Base-by-base conservation (phyloP, 345 rosid species). In the Viola odorata region DNA sequence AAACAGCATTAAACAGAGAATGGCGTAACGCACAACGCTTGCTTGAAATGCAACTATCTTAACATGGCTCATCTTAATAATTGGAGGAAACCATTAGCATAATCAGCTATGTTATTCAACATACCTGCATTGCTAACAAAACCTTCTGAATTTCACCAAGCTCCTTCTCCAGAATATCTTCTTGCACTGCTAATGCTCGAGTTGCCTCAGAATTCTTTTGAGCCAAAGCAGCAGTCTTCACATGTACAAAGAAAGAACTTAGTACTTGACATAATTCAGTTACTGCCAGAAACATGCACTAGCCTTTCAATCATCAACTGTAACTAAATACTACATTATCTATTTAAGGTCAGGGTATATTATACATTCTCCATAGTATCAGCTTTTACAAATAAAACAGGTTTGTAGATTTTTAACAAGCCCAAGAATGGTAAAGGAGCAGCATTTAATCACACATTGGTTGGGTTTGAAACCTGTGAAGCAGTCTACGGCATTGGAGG, bases 41-140 rank as follows among this genome's bases (percentile, higher is more conserved):
- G 13, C 5, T 47, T 6, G n/a, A 11, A 47, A 12, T 7, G 50
- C 10, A 12, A 47, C 7, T 44, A 47, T 1, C 50, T n/a, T 9
- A 3, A 6, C 11, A 9, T 11, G n/a, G 5, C 50, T 47, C 50
- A 47, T 47, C 12, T 4, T 47, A 47, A 9, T 17, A 53, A 36
- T 6, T 10, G 47, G 14, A 66, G 41, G 32, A 59, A 57, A 41
- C 37, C 62, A 62, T 45, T 50, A 37, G 52, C 51, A 45, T 60
- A 32, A 64, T 42, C 38, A 41, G 52, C 14, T 51, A 53, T 49
- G 50, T n/a, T 12, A 38, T 6, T 53, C 49, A 64, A 53, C 15
- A 44, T 64, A 88, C 99, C 95, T 88, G 99, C 97, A 94, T 90
- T 76, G 96, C 97, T 67, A 94, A 77, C 73, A 94, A 69, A 39